Conservation (phyloP, 768 basidiomycete species). For the Auriscalpium microsporum region DNA sequence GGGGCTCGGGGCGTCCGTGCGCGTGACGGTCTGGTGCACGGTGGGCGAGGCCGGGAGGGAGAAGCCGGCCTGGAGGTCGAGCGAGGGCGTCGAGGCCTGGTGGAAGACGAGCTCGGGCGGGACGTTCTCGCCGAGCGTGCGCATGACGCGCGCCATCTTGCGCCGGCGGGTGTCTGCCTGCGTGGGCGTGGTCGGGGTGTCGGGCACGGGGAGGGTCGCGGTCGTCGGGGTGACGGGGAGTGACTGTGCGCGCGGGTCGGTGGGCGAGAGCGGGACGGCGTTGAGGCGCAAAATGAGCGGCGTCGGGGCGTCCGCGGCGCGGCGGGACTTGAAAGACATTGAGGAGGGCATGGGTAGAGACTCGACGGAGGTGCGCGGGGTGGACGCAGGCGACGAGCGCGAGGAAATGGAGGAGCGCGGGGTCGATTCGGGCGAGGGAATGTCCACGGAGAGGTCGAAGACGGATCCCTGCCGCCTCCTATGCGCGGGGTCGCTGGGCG, state of each 20-base stretch:
- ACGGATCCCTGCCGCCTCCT: constrained; percentile 3
- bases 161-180: constrained; percentile 7
- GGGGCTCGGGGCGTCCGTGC: neutral
- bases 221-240: constrained; percentile 26
- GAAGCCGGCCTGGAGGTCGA: neutral
- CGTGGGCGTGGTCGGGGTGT: constrained; percentile 3
- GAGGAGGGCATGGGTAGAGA: constrained; percentile 13
- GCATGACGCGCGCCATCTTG: constrained; percentile 16
- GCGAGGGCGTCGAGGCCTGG: neutral
- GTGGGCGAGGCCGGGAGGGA: neutral
- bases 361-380: constrained; percentile 17
- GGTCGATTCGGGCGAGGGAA: neutral
- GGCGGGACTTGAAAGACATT: constrained; percentile 7
- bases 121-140: constrained; percentile 23
- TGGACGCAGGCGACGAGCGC: constrained; percentile 16
- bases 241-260: constrained; percentile 19
- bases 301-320: constrained; percentile 14
- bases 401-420: constrained; percentile 10
- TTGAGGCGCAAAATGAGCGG: constrained; percentile 27
- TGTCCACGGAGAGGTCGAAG: neutral
- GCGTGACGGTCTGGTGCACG: neutral
- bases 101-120: constrained; percentile 23
- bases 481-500: neutral
- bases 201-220: neutral
- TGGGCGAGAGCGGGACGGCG: constrained; percentile 19